Conservation (phyloP, 306 rosid species). For the Sindora glabra region DNA sequence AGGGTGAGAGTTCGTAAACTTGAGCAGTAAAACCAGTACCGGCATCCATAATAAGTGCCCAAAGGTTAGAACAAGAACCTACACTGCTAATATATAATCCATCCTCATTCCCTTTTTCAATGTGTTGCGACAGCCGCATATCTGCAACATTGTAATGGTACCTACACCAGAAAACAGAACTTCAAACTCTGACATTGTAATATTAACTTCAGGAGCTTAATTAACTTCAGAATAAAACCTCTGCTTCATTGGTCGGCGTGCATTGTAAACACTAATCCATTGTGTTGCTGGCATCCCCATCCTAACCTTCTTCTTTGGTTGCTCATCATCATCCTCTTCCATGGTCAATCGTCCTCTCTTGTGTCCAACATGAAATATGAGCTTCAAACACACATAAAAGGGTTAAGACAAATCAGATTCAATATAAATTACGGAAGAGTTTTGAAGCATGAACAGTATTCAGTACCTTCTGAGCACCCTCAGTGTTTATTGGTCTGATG, state of each 20-base stretch:
- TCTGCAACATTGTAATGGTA: conserved; percentile 94
- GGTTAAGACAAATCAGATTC: conserved; percentile 1
- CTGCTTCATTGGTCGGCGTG: conserved; percentile 90
- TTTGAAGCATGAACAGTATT: neutral
- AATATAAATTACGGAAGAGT: neutral
- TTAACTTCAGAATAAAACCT: conserved; percentile 43
- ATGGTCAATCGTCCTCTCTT: conserved; percentile 68
- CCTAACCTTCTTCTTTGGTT: conserved; percentile 84
- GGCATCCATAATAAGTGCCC: conserved; percentile 97
- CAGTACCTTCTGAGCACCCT: conserved; percentile 88
- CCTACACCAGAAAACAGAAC: conserved; percentile 28
- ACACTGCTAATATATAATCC: conserved; percentile 79
- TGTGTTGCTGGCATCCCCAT: conserved; percentile 88
- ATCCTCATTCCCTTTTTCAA: conserved; percentile 80
- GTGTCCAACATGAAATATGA: conserved; percentile 68
- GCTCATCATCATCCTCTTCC: conserved; percentile 82
- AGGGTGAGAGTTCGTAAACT: conserved; percentile 68
- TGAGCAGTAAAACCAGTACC: conserved; percentile 80
- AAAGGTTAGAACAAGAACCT: conserved; percentile 63
- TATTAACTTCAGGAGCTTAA: neutral
- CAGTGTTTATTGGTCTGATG: conserved; percentile 85
- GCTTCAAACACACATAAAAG: conserved; percentile 45
- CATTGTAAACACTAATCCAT: conserved; percentile 91
- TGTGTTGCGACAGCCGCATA: conserved; percentile 71
- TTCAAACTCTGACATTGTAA: neutral